These are phyloP conservation scores for Cucumis cinereus DNA, from an alignment of 306 rosid genomes.

Conservation along the genomic window DNA sequence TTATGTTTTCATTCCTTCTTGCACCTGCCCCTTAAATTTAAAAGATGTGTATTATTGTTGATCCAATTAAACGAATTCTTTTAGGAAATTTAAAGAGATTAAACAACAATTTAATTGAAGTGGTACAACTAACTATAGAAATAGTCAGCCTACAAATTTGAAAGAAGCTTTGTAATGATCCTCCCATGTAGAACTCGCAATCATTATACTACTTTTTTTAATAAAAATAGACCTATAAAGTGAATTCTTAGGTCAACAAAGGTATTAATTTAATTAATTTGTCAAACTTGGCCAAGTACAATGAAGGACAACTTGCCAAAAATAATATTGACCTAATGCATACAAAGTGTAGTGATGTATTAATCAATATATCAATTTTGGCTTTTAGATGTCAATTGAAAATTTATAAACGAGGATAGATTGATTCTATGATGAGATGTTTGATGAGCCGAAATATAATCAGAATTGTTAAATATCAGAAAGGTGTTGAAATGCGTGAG, in stretches of 20 bases:
- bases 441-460: no score
- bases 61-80: no score
- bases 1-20: no score
- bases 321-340: background rate
- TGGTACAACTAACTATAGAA: background rate
- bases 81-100: background rate
- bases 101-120: background rate
- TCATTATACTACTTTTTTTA: background rate
- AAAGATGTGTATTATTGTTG: no score
- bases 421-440: no score
- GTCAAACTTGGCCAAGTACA: background rate
- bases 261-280: background rate
- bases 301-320: background rate
- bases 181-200: background rate
- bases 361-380: no score
- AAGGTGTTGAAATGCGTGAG: no score
- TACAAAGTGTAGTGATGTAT: background rate
- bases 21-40: no score
- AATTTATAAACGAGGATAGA: no score
- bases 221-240: background rate
- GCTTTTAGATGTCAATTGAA: no score
- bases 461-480: no score
- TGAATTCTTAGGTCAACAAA: background rate
- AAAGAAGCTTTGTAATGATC: background rate
- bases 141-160: background rate